phyloP scores from a whole-genome alignment of 1,284 basidiomycete genomes.

The Ustilago nuda region DNA sequence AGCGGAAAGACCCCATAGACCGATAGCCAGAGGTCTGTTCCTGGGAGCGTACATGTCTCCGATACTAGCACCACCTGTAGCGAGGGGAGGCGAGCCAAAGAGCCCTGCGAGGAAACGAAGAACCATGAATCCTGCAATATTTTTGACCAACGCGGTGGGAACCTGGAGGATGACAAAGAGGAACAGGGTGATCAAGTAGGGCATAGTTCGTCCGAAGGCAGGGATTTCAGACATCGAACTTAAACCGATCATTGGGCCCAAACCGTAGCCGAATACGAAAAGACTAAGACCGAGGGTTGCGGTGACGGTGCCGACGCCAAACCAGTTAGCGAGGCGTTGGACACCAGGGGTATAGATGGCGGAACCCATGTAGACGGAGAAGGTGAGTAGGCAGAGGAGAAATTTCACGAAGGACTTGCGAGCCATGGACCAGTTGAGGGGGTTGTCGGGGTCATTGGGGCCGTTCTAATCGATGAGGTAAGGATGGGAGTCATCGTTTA shows the following conservation, averaged over 20 bases:
- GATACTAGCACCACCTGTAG: slow-evolving; percentile 61
- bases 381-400: slow-evolving; percentile 66
- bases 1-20: slow-evolving; percentile 53
- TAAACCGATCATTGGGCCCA: slow-evolving; percentile 65
- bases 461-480: slow-evolving; percentile 71
- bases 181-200: slow-evolving; percentile 51
- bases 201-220: slow-evolving; percentile 52
- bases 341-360: slow-evolving; percentile 75
- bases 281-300: slow-evolving; percentile 52
- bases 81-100: slow-evolving; percentile 55
- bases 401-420: slow-evolving; percentile 64
- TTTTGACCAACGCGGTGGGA: slow-evolving; percentile 42
- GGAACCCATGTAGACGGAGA: slow-evolving; percentile 75
- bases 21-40: slow-evolving; percentile 41
- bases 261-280: slow-evolving; percentile 56
- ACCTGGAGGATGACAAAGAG: slow-evolving; percentile 55
- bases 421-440: slow-evolving; percentile 64
- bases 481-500: slow-evolving; percentile 48
- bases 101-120: slow-evolving; percentile 59
- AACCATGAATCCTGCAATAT: slow-evolving; percentile 50
- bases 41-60: slow-evolving; percentile 45
- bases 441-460: slow-evolving; percentile 64
- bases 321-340: slow-evolving; percentile 69
- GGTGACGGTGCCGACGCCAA: slow-evolving; percentile 25
- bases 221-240: slow-evolving; percentile 67